A percentile compares a stretch with the other conserved stretches of the same genome.
These are phyloP conservation scores for Colletotrichum eleusines DNA, from an alignment of 2,329 filamentous ascomycete genomes.

Conservation along the genomic window DNA sequence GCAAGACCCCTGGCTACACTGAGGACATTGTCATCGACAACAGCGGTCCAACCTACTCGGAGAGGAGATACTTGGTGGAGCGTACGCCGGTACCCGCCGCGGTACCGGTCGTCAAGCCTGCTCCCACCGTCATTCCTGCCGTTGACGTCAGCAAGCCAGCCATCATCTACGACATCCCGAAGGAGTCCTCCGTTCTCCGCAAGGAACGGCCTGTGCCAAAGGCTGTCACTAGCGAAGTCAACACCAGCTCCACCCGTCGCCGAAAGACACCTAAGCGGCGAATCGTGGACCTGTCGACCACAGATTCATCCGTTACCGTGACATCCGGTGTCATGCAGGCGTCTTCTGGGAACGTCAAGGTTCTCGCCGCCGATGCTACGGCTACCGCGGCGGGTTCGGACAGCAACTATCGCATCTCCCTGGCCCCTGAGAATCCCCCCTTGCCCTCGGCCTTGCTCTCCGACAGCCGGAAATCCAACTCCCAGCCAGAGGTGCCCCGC, in stretches of 20 bases:
- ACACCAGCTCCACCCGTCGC: slow-evolving; percentile 70
- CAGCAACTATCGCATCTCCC: slow-evolving; percentile 60
- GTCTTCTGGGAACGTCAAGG: slow-evolving; percentile 22
- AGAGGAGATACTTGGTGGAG: slow-evolving; percentile 87
- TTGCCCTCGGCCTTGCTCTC: slow-evolving; percentile 48
- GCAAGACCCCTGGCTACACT: slow-evolving; percentile 87
- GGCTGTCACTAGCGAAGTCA: slow-evolving; percentile 68
- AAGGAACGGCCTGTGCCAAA: slow-evolving; percentile 69
- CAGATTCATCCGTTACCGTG: slow-evolving; percentile 50
- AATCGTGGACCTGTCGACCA: slow-evolving; percentile 73
- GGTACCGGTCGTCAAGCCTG: slow-evolving; percentile 82
- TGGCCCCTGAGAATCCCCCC: slow-evolving; percentile 54
- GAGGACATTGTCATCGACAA: slow-evolving; percentile 93
- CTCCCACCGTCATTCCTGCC: slow-evolving; percentile 70
- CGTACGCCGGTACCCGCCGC: slow-evolving; percentile 80
- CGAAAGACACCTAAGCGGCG: slow-evolving; percentile 71
- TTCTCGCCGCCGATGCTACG: slow-evolving; percentile 31
- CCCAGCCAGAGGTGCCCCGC: slow-evolving; percentile 52
- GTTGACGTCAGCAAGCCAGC: slow-evolving; percentile 77
- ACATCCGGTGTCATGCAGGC: slow-evolving; percentile 28
- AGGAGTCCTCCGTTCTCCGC: slow-evolving; percentile 65
- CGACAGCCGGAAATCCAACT: slow-evolving; percentile 50
- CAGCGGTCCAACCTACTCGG: slow-evolving; percentile 83
- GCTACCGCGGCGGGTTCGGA: slow-evolving; percentile 42
- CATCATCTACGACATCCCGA: slow-evolving; percentile 65